These are phyloP conservation scores for Casuarina cunninghamiana DNA, from an alignment of 306 rosid species.

Conservation along the genomic window DNA sequence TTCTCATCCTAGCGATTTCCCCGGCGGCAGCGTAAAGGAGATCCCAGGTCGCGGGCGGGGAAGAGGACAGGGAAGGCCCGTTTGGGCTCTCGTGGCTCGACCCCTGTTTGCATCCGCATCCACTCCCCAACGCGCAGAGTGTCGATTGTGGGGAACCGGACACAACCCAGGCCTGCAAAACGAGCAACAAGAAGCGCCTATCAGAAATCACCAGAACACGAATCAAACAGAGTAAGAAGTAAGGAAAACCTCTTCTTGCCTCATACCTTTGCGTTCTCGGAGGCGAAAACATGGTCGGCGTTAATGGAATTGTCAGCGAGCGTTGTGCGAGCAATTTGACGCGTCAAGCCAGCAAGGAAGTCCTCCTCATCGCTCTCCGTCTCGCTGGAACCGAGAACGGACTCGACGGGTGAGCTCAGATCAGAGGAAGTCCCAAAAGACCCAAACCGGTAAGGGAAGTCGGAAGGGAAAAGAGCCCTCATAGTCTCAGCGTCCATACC, in stretches of 20 bases:
- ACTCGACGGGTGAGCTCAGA: conserved; percentile 62
- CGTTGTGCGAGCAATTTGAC: conserved; percentile 50
- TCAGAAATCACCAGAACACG: not conserved
- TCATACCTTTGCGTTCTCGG: conserved; percentile 43
- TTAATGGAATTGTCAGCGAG: conserved; percentile 29
- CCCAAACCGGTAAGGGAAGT: conserved; percentile 32
- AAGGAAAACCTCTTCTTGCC: not conserved
- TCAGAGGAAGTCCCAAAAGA: conserved; percentile 35
- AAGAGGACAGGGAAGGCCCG: conserved; percentile 26
- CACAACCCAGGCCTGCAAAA: conserved; percentile 28
- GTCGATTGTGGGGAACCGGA: conserved; percentile 73
- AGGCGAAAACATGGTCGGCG: conserved; percentile 1
- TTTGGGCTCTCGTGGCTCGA: conserved; percentile 63
- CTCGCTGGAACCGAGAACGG: conserved; percentile 58
- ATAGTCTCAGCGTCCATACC: not conserved
- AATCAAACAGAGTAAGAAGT: not conserved
- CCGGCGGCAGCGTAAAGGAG: conserved; percentile 75
- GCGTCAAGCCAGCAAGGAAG: conserved; percentile 59
- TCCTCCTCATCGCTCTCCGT: conserved; percentile 84
- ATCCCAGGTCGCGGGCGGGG: conserved; percentile 56
- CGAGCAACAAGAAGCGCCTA: not conserved
- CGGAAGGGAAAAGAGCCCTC: conserved; percentile 30
- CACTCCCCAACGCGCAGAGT: conserved; percentile 44
- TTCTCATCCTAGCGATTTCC: conserved; percentile 57
- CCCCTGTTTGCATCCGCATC: conserved; percentile 47